Base-by-base conservation (phyloP, 2,329 filamentous ascomycete genomes). In the Pyricularia sp. region DNA sequence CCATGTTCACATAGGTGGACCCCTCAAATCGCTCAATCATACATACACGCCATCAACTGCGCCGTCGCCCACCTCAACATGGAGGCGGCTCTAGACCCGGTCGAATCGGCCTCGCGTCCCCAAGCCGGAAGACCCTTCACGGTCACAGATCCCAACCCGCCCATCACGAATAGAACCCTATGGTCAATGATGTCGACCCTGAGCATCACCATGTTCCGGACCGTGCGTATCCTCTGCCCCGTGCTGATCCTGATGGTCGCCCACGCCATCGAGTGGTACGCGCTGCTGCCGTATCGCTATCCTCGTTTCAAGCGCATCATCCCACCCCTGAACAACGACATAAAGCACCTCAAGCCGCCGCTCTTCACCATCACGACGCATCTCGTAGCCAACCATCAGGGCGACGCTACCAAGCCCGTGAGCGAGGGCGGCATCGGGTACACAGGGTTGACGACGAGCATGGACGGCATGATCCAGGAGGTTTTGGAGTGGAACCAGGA, bases 321-420 rank as follows among this genome's bases (percentile, higher is more conserved):
- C 9, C 76, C 77, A 0, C 66, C 67, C 8, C 62, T 78, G 9
- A 67, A 64, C 0, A 74, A 77, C 7, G 75, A 76, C 19, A 65
- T 74, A 22, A 72, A 70, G 64, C 72, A 76, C 63, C 67, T 79
- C 30, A 74, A 78, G 68, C 77, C 77, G 0, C 74, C 71, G 0
- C 65, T 79, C 9, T 78, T 79, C 64, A 75, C 74, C 12, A 77
- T 79, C 57, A 73, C 73, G 59, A 76, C 76, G 5, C 76, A 79
- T 62, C 68, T 78, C 2, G 70, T 77, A 5, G 76, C 72, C 4
- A 72, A 69, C 2, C 74, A 78, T 65, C 24, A 59, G 24, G 71
- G 71, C 0, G 73, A 73, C 4, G 69, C 70, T 0, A 68, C 71
- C 19, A 72, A 69, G 66, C 69, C 75, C 0, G 71, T 77, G 0